Evolutionary conservation across 106 monocot genomes (phyloP), one percentile per base, ranked within the genome.

Genomic region (Dioscorea alata): DNA sequence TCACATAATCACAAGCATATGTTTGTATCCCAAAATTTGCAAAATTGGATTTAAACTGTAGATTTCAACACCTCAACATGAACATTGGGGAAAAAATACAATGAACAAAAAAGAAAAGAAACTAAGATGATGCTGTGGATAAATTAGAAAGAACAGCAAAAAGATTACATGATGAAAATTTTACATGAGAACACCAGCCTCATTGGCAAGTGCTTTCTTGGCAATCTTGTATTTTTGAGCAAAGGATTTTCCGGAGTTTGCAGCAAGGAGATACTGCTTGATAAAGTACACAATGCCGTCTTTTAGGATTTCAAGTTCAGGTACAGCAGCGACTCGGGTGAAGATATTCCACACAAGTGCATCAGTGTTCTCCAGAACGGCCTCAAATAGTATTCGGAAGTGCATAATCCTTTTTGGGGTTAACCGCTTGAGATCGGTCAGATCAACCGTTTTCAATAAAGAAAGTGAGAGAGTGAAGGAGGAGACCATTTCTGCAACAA

Each of bases 151-250:
- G 1, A 42, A 42, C 9, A 42, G 42, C 42, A 42, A 42, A 42
- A 10, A 0, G 6, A 8, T 42, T 42, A 0, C 42, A 42, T 42
- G 42, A 10, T 42, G 42, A 42, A 42, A 42, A 54, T 54, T 60
- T 79, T 80, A 96, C 84, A 80, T 82, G 49, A 92, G 84, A 10
- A 97, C 66, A 15, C 92, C 97, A 75, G 82, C 82, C 12, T 70
- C 79, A 81, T 97, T 97, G 33, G 74, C 65, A 28, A 97, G 82
- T 12, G 92, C 92, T 57, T 92, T 97, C 76, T 79, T 84, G 5
- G 72, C 76, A 23, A 81, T 59, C 70, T 81, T 85, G 65, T 80
- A 89, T 68, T 92, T 97, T 19, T 50, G 73, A 13, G 58, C 18
- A 25, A 70, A 2, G 4, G 64, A 33, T 32, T 78, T 76, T 20